Evolutionary conservation across 2,329 filamentous ascomycete genomes (phyloP).

Genomic region (Colletotrichum salicis): DNA sequence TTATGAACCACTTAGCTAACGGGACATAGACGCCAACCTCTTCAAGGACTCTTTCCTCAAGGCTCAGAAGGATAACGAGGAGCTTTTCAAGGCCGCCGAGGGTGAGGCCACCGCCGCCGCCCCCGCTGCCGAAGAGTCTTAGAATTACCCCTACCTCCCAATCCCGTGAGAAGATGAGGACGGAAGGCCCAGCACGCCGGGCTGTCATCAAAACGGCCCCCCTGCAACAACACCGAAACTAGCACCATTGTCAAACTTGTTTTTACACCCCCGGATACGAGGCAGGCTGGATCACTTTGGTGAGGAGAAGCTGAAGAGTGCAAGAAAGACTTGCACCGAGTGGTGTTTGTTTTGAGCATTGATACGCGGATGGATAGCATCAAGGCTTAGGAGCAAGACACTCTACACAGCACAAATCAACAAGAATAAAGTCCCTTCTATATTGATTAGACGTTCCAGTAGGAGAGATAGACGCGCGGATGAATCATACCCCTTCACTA

Average conservation of each 20-base stretch:
- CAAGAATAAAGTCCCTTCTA: slow-evolving; percentile 28
- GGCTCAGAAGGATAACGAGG: slow-evolving; percentile 96
- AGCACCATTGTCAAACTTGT: slow-evolving; percentile 28
- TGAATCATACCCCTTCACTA: slow-evolving; percentile 20
- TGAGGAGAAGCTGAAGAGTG: slow-evolving; percentile 32
- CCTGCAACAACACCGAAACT: slow-evolving; percentile 27
- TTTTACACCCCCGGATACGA: slow-evolving; percentile 24
- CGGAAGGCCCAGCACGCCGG: slow-evolving; percentile 3
- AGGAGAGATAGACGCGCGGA: slow-evolving; percentile 25
- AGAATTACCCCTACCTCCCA: slow-evolving; percentile 3
- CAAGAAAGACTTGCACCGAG: slow-evolving; percentile 34
- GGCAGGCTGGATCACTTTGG: slow-evolving; percentile 22
- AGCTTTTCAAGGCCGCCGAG: slow-evolving; percentile 72
- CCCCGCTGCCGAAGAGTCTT: slow-evolving; percentile 38
- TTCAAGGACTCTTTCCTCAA: slow-evolving; percentile 99
- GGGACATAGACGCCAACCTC: slow-evolving; percentile 82
- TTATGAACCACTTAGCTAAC: slow-evolving; percentile 40
- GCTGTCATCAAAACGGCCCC: not conserved
- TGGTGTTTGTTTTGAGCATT: slow-evolving; percentile 33
- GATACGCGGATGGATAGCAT: slow-evolving; percentile 32
- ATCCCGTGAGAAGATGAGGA: slow-evolving; percentile 11
- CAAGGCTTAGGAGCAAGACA: slow-evolving; percentile 35
- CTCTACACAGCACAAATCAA: slow-evolving; percentile 28
- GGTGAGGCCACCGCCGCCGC: slow-evolving; percentile 41
- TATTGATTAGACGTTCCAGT: slow-evolving; percentile 22